Conservation (phyloP, 2,329 filamentous ascomycete species). For the Aureobasidium lini region DNA sequence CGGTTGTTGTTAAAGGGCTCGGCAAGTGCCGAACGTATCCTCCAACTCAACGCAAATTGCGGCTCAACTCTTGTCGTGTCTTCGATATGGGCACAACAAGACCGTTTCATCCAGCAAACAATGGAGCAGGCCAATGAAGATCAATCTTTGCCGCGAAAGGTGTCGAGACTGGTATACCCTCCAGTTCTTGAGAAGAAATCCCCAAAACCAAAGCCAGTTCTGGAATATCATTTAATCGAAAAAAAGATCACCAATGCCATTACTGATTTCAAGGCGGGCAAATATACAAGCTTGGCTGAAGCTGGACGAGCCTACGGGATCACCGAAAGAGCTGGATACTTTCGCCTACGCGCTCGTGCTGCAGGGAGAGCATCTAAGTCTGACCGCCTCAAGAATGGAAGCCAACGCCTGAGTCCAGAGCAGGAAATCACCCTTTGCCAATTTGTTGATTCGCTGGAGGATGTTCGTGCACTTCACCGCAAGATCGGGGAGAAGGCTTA, state of each 20-base stretch:
- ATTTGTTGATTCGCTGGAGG: neutral
- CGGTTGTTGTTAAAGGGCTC: neutral
- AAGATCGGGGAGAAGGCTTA: slow-evolving; percentile 6
- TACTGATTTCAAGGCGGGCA: slow-evolving; percentile 4
- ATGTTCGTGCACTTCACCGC: neutral
- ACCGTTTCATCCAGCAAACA: neutral
- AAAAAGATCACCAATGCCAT: slow-evolving; percentile 1
- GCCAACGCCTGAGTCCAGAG: slow-evolving; percentile 4
- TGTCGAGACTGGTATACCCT: neutral
- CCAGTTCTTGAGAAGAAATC: neutral
- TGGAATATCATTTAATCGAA: slow-evolving; percentile 4
- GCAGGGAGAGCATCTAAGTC: slow-evolving; percentile 1
- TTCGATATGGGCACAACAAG: neutral
- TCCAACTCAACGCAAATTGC: slow-evolving; percentile 6
- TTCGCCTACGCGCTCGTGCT: slow-evolving; percentile 2
- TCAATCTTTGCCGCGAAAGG: slow-evolving; percentile 1
- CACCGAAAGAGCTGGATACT: slow-evolving; percentile 1
- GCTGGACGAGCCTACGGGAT: slow-evolving; percentile 2
- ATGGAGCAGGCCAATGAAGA: slow-evolving; percentile 3
- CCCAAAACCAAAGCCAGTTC: neutral
- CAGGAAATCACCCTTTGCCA: neutral
- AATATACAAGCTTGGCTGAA: slow-evolving; percentile 1
- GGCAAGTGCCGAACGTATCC: neutral
- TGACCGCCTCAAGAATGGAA: slow-evolving; percentile 3
- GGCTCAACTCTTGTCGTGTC: neutral